Conservation (phyloP, 257 asterid genomes). For the Primulina huaijiensis region DNA sequence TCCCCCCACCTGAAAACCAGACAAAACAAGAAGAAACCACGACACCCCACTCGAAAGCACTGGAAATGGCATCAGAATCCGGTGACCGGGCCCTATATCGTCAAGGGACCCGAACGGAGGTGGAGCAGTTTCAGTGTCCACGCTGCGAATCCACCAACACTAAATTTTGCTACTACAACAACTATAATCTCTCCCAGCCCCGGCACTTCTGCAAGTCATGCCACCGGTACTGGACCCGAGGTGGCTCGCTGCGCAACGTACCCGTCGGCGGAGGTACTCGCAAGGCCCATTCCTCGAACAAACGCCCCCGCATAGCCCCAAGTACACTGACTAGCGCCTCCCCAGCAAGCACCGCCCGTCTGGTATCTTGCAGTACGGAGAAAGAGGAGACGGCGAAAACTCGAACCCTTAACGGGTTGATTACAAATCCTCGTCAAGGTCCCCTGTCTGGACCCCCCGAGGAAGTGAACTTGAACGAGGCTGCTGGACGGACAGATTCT, state of each 20-base stretch:
- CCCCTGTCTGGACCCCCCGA: slow-evolving; percentile 20
- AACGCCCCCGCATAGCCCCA: slow-evolving; percentile 35
- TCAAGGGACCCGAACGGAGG: slow-evolving; percentile 27
- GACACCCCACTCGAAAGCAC: neutral
- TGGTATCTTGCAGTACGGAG: neutral
- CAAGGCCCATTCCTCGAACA: slow-evolving; percentile 31
- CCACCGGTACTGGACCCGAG: slow-evolving; percentile 66
- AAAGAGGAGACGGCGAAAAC: neutral
- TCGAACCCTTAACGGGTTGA: neutral
- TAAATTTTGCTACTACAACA: slow-evolving; percentile 63
- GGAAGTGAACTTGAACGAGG: slow-evolving; percentile 14
- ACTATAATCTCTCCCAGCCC: slow-evolving; percentile 63
- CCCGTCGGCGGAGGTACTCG: slow-evolving; percentile 66
- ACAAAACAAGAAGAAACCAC: neutral
- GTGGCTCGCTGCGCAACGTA: slow-evolving; percentile 50
- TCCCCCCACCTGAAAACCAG: slow-evolving; percentile 21
- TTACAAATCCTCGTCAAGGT: neutral
- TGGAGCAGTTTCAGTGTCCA: slow-evolving; percentile 46
- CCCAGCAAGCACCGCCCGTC: neutral
- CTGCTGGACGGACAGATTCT: neutral
- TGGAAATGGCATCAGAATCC: slow-evolving; percentile 31
- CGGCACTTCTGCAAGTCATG: slow-evolving; percentile 61
- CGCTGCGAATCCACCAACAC: slow-evolving; percentile 58
- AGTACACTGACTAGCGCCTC: neutral
- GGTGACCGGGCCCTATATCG: slow-evolving; percentile 31